Base-by-base conservation (phyloP, 139 green algal genomes). In the Volvox reticuliferus region DNA sequence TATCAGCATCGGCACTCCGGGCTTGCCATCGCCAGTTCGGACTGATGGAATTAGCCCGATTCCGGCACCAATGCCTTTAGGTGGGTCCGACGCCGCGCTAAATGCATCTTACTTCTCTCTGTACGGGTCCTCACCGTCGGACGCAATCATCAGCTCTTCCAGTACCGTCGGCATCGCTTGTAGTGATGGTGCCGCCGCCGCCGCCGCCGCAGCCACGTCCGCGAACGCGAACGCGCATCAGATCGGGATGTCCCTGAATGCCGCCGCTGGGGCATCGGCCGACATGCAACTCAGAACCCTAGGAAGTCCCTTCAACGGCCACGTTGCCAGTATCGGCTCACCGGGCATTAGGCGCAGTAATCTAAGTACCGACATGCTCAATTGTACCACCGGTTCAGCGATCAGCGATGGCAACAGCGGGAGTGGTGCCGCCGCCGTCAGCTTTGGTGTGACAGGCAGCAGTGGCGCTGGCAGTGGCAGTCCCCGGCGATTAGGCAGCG, bases 61-160 rank as follows among this genome's bases (percentile, higher is more conserved):
- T 24, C 65, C 24, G 65, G 16, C 65, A 73, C 12, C 65, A 16
- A 73, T 28, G 24, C 65, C 65, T 73, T 73, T 73, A 5, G 65
- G 65, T 28, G 21, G 65, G 21, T 73, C 24, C 65, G 65, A 73
- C 65, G 21, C 65, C 6, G 65, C 32, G 76, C 30, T 1, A 33
- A 28, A 26, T 44, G 22, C 79, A 20, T 86, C 79, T 1, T 50
- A 44, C 5, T 63, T 44, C 1, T 86, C 79, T 5, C 79, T 24
- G 79, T 86, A 86, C 36, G 36, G 78, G 37, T 84, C 78, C 19
- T 84, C 78, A 14, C 78, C 78, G 22, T 61, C 37, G 36, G 37
- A 1, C 1, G 78, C 78, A 17, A 26, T 35, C 37, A 32, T 84
- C 78, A 84, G 78, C 37, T 24, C 37, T 35, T 24, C 36, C 78